Base-by-base conservation (phyloP, 2,329 filamentous ascomycete genomes). In the Aureobasidium sp. region DNA sequence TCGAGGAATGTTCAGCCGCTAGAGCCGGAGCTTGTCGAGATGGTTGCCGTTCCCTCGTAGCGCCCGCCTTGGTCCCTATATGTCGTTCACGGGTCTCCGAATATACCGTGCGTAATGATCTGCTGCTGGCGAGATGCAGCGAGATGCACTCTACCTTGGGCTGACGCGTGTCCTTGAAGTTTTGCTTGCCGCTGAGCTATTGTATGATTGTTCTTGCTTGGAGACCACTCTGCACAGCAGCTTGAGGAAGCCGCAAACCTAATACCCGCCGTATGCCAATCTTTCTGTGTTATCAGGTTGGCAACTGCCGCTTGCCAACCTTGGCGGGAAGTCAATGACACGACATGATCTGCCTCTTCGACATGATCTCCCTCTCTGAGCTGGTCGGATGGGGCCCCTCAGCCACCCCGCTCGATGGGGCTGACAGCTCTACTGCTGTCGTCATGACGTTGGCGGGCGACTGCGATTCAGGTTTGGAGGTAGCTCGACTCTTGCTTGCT, bases 91-190 rank as follows among this genome's bases (percentile, higher is more conserved):
- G 53, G 53, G 45, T 57, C 27, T 57, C 53, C 53, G 19, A 24
- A 22, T 11, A 33, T 45, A 12, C 53, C 40, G 53, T 57, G 53
- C 53, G 39, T 17, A 2, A 19, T 31, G 50, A 57, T 57, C 53
- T 57, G 29, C 52, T 56, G 52, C 40, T 44, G 42, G 52, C 37
- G 37, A 56, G 52, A 42, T 56, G 52, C 52, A 19, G 50, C 37
- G 24, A 54, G 15, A 54, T 54, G 24, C 52, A 42, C 39, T 6
- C 27, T 57, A 6, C 53, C n/a, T 45, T 44, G 27, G 15, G n/a
- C 53, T 57, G 53, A 57, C 40, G 27, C 53, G 53, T 45, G 27
- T 29, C 27, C 9, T 24, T 4, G 39, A 45, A 27, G 53, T 57
- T 45, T 45, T 57, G 53, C 39, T 57, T 57, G 53, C 53, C 53